These are phyloP conservation scores for Prunus dulcis DNA, from an alignment of 306 rosid genomes.

Conservation along the genomic window DNA sequence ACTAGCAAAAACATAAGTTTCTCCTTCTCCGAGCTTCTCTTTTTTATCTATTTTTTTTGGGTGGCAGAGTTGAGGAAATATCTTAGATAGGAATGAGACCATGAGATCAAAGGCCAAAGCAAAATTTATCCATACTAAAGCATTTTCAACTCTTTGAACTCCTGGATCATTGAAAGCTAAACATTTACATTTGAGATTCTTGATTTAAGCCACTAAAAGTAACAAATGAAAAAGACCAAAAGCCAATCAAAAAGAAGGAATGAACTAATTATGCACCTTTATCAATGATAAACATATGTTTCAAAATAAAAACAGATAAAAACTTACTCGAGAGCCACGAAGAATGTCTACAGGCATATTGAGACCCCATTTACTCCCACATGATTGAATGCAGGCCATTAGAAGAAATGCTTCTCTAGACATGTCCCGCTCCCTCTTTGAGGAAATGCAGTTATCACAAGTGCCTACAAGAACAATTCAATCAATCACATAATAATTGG, in stretches of 20 bases:
- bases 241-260: background rate
- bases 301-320: slow-evolving; percentile 20
- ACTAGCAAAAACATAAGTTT: background rate
- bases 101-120: background rate
- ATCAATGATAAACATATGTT: background rate
- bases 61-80: too few relatives aligned
- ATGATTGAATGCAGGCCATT: slow-evolving; percentile 80
- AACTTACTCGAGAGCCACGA: slow-evolving; percentile 88
- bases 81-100: background rate
- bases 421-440: slow-evolving; percentile 68
- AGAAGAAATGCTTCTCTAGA: slow-evolving; percentile 86
- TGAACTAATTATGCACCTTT: background rate
- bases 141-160: background rate
- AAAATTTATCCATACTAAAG: background rate
- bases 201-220: background rate
- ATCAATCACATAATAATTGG: slow-evolving; percentile 16
- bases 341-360: slow-evolving; percentile 81
- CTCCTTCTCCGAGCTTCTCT: too few relatives aligned
- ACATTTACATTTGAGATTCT: background rate
- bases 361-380: slow-evolving; percentile 68
- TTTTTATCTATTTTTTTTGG: too few relatives aligned
- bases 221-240: background rate
- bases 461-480: slow-evolving; percentile 49
- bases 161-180: background rate
- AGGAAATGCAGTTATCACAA: slow-evolving; percentile 75